phyloP scores from a whole-genome alignment of 1,284 basidiomycete species.

The Tremellales sp. region DNA sequence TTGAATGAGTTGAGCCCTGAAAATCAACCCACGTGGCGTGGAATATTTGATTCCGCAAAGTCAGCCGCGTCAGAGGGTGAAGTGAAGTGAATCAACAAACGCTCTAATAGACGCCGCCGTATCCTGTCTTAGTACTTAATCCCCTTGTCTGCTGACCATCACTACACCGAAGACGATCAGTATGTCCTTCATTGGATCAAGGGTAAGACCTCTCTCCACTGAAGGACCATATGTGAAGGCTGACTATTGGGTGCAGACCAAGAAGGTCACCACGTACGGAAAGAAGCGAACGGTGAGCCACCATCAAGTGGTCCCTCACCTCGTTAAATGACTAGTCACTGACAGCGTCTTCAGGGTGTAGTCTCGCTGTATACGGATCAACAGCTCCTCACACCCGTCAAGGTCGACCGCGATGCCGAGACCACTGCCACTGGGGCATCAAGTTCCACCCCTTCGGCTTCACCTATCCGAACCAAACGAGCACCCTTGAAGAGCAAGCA shows the following conservation, averaged over 20 bases:
- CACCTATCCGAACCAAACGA: conserved; percentile 10
- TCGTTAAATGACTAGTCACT: background rate
- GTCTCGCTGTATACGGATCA: background rate
- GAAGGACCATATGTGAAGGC: no score
- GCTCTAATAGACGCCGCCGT: no score
- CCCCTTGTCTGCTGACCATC: no score
- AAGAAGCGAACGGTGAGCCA: conserved; percentile 35
- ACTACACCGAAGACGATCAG: no score
- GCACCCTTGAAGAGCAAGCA: conserved; percentile 23
- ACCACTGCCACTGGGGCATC: background rate
- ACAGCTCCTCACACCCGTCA: background rate
- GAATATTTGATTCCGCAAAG: background rate
- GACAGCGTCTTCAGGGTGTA: background rate
- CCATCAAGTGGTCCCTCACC: background rate
- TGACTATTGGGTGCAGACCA: conserved; percentile 40
- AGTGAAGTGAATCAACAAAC: no score
- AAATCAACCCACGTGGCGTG: background rate
- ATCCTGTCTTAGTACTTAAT: no score
- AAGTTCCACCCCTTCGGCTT: conserved; percentile 1
- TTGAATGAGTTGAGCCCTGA: background rate
- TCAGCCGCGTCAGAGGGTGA: no score
- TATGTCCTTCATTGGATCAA: no score
- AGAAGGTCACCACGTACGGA: conserved; percentile 46
- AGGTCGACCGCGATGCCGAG: background rate
- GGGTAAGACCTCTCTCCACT: no score